These are phyloP conservation scores for Linum usitatissimum DNA, from an alignment of 345 rosid genomes.

Conservation along the genomic window DNA sequence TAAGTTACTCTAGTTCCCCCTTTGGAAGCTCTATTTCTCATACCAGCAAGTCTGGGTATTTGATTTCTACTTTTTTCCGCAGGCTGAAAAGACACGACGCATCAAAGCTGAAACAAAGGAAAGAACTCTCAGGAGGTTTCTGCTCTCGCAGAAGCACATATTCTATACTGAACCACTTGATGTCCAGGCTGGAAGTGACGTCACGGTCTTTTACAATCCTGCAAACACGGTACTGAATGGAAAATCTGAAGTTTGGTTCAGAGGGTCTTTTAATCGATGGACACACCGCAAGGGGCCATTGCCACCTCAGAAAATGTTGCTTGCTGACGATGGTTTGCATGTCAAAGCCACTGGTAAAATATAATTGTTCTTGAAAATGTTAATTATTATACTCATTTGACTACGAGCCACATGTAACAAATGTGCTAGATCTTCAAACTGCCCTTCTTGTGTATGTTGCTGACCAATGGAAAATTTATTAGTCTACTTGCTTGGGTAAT, in stretches of 20 bases:
- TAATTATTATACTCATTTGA: too few relatives aligned
- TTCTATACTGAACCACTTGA: conserved; percentile 83
- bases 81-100: conserved; percentile 57
- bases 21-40: conserved; percentile 1
- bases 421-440: background rate
- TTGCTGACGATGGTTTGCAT: conserved; percentile 40
- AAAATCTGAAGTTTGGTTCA: conserved; percentile 81
- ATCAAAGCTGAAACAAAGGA: conserved; percentile 72
- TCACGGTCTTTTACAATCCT: conserved; percentile 70
- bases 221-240: conserved; percentile 70
- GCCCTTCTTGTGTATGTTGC: background rate
- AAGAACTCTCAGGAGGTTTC: conserved; percentile 56
- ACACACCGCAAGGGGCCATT: conserved; percentile 63
- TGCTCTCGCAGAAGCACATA: conserved; percentile 70
- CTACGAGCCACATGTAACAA: too few relatives aligned
- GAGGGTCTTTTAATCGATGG: conserved; percentile 92
- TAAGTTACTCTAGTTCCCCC: conserved; percentile 8
- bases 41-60: background rate
- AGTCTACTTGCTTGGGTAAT: background rate
- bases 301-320: conserved; percentile 76
- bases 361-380: background rate
- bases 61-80: conserved; percentile 17
- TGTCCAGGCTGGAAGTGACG: conserved; percentile 62
- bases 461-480: background rate
- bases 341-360: conserved; percentile 53